Evolutionary conservation across 495 filamentous ascomycete genomes (phyloP).

Genomic region (Daldinia decipiens): DNA sequence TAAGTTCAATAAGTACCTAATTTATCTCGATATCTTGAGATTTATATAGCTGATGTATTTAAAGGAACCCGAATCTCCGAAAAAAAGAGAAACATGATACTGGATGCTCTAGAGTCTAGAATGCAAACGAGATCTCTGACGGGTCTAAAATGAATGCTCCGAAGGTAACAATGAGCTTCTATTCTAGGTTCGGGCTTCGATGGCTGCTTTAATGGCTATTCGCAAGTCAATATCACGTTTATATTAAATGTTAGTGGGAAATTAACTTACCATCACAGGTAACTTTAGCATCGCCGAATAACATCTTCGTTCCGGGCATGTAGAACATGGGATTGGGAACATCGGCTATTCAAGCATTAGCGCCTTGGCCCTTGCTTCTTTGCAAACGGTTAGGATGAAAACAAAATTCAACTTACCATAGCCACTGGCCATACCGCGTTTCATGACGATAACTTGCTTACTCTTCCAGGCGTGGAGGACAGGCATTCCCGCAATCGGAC

Average conservation of each 20-base stretch:
- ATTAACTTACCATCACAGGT: slow-evolving; percentile 73
- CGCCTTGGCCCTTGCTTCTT: slow-evolving; percentile 12
- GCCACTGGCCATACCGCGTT: slow-evolving; percentile 81
- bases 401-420: slow-evolving; percentile 65
- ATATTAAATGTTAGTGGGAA: background rate
- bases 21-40: background rate
- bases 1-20: background rate
- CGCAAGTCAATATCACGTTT: slow-evolving; percentile 8
- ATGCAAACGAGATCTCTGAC: slow-evolving; percentile 17
- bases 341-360: slow-evolving; percentile 64
- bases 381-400: background rate
- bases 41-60: background rate
- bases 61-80: background rate
- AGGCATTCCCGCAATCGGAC: slow-evolving; percentile 85
- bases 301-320: slow-evolving; percentile 83
- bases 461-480: slow-evolving; percentile 90
- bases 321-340: slow-evolving; percentile 90
- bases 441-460: slow-evolving; percentile 89
- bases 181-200: slow-evolving; percentile 57
- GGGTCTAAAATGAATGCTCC: slow-evolving; percentile 37
- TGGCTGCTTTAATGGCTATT: slow-evolving; percentile 62
- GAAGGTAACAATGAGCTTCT: slow-evolving; percentile 32
- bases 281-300: slow-evolving; percentile 84
- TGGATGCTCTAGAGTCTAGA: slow-evolving; percentile 32
- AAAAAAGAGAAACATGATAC: slow-evolving; percentile 2